A percentile compares a stretch with the other conserved stretches of the same genome.
Conservation (phyloP, 2,329 filamentous ascomycete species). For the Zymoseptoria pseudotritici region DNA sequence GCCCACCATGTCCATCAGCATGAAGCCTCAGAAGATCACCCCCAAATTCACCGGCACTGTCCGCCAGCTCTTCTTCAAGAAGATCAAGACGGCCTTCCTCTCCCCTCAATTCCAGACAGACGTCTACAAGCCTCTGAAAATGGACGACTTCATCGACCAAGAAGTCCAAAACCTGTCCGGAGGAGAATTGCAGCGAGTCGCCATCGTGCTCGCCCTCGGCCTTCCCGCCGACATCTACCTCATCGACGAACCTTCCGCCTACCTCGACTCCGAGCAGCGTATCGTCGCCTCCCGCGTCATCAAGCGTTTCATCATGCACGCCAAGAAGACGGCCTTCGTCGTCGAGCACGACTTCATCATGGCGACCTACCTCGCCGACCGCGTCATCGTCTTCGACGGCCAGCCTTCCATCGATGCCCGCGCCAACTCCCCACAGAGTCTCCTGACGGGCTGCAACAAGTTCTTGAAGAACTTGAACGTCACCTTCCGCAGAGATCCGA, state of each 20-base stretch:
- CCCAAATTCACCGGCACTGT: constrained; percentile 97
- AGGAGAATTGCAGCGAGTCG: constrained; percentile 98
- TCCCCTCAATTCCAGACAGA: constrained; percentile 98
- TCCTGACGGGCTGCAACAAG: constrained; percentile 90
- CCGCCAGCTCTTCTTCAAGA: constrained; percentile 98
- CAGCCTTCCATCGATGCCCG: constrained; percentile 80
- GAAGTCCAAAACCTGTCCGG: constrained; percentile 98
- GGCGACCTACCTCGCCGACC: constrained; percentile 75
- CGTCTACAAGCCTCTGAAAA: constrained; percentile 97
- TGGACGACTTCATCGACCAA: constrained; percentile 98
- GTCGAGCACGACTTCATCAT: constrained; percentile 99
- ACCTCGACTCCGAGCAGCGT: constrained; percentile 98
- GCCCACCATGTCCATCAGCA: constrained; percentile 92
- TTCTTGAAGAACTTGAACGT: constrained; percentile 97
- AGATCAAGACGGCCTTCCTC: constrained; percentile 94
- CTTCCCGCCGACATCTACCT: constrained; percentile 96
- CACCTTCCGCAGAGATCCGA: constrained; percentile 95
- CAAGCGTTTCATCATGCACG: constrained; percentile 99
- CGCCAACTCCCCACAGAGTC: constrained; percentile 82
- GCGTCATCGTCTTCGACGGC: constrained; percentile 97
- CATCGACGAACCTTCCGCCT: constrained; percentile 95
- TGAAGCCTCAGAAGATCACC: constrained; percentile 99
- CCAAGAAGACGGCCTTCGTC: constrained; percentile 98
- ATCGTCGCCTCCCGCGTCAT: constrained; percentile 95
- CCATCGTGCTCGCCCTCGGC: constrained; percentile 93